Evolutionary conservation across 371 early-diverging fungal species (phyloP).

Genomic region (Choanephora cucurbitarum): DNA sequence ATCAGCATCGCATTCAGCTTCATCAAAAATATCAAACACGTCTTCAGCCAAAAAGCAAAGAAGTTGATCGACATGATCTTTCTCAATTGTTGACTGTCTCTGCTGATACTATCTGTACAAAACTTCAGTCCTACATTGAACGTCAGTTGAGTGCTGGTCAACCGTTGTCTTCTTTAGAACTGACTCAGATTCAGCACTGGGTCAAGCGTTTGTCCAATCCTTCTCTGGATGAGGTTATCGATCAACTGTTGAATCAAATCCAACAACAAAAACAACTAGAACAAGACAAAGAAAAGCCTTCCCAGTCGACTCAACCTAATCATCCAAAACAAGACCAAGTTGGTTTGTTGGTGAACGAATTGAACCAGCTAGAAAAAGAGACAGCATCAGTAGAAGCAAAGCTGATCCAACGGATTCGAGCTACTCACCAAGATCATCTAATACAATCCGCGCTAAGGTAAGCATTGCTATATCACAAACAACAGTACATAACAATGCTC

Average conservation of each 20-base stretch:
- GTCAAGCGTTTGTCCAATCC: background rate
- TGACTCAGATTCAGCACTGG: background rate
- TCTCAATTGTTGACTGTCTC: conserved; percentile 3
- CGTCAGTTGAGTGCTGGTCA: background rate
- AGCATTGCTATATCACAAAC: too few relatives aligned
- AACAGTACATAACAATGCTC: too few relatives aligned
- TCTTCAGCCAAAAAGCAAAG: background rate
- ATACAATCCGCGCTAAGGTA: conserved; percentile 17
- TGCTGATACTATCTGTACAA: conserved; percentile 15
- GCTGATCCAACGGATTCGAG: conserved; percentile 6
- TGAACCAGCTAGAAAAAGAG: conserved; percentile 6
- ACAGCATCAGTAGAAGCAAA: conserved; percentile 6
- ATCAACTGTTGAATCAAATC: background rate
- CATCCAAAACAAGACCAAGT: background rate
- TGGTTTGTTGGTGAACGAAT: background rate
- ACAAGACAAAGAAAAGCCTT: background rate
- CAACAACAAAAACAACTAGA: too few relatives aligned
- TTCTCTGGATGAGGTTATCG: background rate
- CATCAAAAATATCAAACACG: background rate
- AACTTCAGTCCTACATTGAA: conserved; percentile 8
- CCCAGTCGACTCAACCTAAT: too few relatives aligned
- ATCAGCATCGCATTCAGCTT: background rate
- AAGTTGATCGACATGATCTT: conserved; percentile 23
- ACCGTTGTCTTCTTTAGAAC: background rate
- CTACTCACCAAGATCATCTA: conserved; percentile 6